These are phyloP conservation scores for Blumeria graminis DNA, from an alignment of 2,329 filamentous ascomycete species.

Conservation along the genomic window DNA sequence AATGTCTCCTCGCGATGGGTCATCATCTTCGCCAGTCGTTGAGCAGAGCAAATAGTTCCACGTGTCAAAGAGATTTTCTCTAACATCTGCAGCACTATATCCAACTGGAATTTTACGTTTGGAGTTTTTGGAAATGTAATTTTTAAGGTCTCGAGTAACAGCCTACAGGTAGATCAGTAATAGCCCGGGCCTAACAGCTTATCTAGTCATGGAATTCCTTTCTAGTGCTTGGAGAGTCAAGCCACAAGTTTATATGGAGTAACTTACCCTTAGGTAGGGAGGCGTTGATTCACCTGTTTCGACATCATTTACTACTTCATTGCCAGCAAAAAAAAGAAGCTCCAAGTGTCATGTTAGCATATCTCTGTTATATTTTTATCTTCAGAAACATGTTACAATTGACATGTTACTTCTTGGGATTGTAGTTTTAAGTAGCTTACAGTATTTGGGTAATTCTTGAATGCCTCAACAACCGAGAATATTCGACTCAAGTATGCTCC, in stretches of 20 bases:
- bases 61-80: constrained; percentile 45
- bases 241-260: not conserved
- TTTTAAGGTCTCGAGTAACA: constrained; percentile 57
- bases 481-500: constrained; percentile 37
- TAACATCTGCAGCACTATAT: constrained; percentile 62
- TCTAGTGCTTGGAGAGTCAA: not conserved
- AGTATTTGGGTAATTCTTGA: constrained; percentile 41
- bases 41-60: constrained; percentile 53
- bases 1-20: constrained; percentile 44
- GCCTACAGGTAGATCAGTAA: constrained; percentile 24
- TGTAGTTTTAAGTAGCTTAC: not conserved
- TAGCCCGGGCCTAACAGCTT: not conserved
- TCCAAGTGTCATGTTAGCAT: not conserved
- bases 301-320: constrained; percentile 51
- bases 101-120: constrained; percentile 49
- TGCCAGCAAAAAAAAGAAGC: constrained; percentile 53
- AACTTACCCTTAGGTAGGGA: constrained; percentile 34
- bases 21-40: constrained; percentile 24
- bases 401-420: no score
- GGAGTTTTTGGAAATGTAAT: constrained; percentile 49
- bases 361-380: not conserved
- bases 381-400: not conserved
- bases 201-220: not conserved
- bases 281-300: constrained; percentile 33
- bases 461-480: constrained; percentile 41